Conservation (phyloP, 768 basidiomycete species). For the Tephrocybe sp. region DNA sequence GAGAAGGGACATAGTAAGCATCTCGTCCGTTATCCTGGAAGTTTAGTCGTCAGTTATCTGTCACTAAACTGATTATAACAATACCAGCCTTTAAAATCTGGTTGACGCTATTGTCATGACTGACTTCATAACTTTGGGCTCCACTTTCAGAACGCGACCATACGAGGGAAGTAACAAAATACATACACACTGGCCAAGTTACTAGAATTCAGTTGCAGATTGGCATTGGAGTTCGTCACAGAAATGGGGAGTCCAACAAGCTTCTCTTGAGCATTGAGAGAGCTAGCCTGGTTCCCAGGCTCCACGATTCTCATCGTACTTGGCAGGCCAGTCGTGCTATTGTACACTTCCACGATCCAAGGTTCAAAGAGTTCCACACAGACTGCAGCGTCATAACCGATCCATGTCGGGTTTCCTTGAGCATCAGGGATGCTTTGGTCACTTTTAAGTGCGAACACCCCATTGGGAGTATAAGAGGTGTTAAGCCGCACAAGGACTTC, state of each 20-base stretch:
- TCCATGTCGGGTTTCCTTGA: slow-evolving; percentile 27
- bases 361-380: slow-evolving; percentile 42
- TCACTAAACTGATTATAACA: background rate
- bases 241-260: slow-evolving; percentile 17
- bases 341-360: slow-evolving; percentile 39
- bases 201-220: slow-evolving; percentile 28
- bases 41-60: background rate
- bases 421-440: slow-evolving; percentile 19
- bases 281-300: slow-evolving; percentile 25
- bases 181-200: slow-evolving; percentile 24
- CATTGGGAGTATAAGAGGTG: slow-evolving; percentile 31
- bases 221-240: slow-evolving; percentile 19
- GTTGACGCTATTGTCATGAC: slow-evolving; percentile 39
- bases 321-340: slow-evolving; percentile 31
- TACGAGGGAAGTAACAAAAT: background rate
- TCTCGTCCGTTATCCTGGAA: slow-evolving; percentile 39
- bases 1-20: slow-evolving; percentile 38
- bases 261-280: slow-evolving; percentile 22
- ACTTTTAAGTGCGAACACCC: slow-evolving; percentile 25
- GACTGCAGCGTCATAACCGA: slow-evolving; percentile 40
- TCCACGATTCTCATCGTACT: slow-evolving; percentile 30
- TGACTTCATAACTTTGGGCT: slow-evolving; percentile 25
- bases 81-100: slow-evolving; percentile 30
- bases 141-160: background rate
- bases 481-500: slow-evolving; percentile 36